phyloP scores from a whole-genome alignment of 176 grass and related monocot species.

The Chloris gayana region DNA sequence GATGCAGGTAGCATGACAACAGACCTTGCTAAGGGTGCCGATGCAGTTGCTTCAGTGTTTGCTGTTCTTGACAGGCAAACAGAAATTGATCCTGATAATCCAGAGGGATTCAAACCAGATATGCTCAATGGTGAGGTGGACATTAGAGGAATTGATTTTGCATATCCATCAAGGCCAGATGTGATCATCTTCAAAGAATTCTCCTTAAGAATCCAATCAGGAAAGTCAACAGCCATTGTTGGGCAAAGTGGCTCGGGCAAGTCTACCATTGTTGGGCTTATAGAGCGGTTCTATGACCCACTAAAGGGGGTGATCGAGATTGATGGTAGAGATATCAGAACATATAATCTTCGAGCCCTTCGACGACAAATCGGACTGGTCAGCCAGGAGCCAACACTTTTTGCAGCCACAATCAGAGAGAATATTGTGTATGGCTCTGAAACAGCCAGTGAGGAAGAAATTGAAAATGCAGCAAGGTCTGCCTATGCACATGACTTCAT shows the following conservation, averaged over 20 bases:
- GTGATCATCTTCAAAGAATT: constrained; percentile 84
- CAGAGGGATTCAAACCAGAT: constrained; percentile 58
- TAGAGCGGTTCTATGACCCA: constrained; percentile 94
- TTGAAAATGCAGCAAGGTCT: constrained; percentile 74
- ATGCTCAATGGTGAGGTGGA: constrained; percentile 76
- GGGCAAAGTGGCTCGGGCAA: constrained; percentile 97
- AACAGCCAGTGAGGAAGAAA: constrained; percentile 59
- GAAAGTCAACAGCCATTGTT: constrained; percentile 83
- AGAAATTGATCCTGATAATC: constrained; percentile 71
- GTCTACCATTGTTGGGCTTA: constrained; percentile 91
- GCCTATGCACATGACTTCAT: constrained; percentile 90
- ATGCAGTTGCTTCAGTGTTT: constrained; percentile 84
- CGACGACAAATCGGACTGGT: constrained; percentile 81
- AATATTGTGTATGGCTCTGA: constrained; percentile 80
- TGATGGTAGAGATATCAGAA: constrained; percentile 68
- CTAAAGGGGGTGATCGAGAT: constrained; percentile 70
- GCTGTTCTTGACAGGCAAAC: constrained; percentile 77
- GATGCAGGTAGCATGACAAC: constrained; percentile 96
- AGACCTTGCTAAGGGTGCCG: constrained; percentile 89
- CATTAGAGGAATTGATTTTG: constrained; percentile 72
- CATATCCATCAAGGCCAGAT: constrained; percentile 72
- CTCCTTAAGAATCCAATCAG: constrained; percentile 71
- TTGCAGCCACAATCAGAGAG: constrained; percentile 72
- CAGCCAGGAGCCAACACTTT: constrained; percentile 90
- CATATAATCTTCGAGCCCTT: constrained; percentile 69